Base-by-base conservation (phyloP, 495 filamentous ascomycete species). In the Penicillium roqueforti region DNA sequence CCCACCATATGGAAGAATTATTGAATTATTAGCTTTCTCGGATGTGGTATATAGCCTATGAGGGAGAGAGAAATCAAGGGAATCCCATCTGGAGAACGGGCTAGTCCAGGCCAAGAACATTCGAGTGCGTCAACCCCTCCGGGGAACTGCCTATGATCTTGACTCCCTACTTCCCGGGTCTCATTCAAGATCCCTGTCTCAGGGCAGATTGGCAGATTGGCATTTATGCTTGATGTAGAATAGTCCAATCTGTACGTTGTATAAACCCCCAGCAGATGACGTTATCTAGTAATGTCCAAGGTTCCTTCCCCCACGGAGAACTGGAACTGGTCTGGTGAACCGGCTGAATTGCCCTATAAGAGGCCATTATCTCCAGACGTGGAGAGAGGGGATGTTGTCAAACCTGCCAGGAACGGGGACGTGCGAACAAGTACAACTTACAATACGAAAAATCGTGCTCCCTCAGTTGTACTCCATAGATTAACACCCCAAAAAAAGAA, bases 341-440 rank as follows among this genome's bases (percentile, higher is more conserved):
- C 34, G 14, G 38, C 19, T 3, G 22, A 2, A 19, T 38, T 25
- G 51, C 28, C 47, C 44, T 44, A 43, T 23, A 4, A 42, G 47
- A 52, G 11, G 9, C 22, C 28, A 28, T 26, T 4, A 26, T 34
- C 18, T 13, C 14, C 28, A 37, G 44, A 43, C 49, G 56, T 39
- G 54, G 57, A 47, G 8, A 23, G 45, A 23, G 46, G 11, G 28
- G 41, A 29, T 57, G 23, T 22, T 26, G 45, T 37, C 51, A 45
- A 47, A 11, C 38, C 61, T 65, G 58, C 57, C 60, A 66, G 62
- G 62, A 49, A 66, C 63, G 19, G 51, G 54, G 62, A 62, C 54
- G 59, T 65, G 62, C 59, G 51, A 54, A 66, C 54, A 54, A 51
- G 49, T n/a, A n/a, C n/a, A n/a, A n/a, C n/a, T n/a, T n/a, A n/a